Evolutionary conservation across 2,329 filamentous ascomycete genomes (phyloP), one percentile per base, ranked within the genome.

Genomic region (Neocatenulostroma microsporum): DNA sequence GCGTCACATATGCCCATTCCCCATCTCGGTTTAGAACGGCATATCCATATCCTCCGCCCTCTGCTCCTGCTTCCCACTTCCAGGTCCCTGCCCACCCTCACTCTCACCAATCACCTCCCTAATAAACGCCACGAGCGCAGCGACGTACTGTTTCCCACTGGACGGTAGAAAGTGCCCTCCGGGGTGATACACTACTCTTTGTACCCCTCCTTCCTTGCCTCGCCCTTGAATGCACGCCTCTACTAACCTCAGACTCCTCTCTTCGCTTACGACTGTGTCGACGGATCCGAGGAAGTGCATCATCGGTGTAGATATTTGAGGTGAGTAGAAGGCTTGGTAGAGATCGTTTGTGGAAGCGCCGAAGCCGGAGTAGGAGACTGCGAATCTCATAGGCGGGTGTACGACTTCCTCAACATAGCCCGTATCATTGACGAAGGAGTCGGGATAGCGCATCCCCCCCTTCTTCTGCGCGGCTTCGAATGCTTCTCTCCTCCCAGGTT

Each of bases 131-230:
- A 82, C 78, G 46, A 93, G 62, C 21, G 81, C 81, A 68, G 81
- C 80, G 14, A 81, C 76, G 73, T 82, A 91, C 48, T 87, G 82
- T 65, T 82, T 85, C 48, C 80, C 77, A 41, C 86, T 68, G 36
- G 62, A 78, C 0, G 89, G 89, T 53, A 95, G 74, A 54, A 94
- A 87, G 60, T 96, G 89, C 0, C 88, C 88, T 6, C 89, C 89
- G 1, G 89, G 88, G 61, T 94, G 86, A 50, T 82, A 76, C 35
- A 82, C 68, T 35, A 76, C 69, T 48, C 64, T 71, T 27, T 45
- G 42, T 20, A 55, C 55, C 20, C 49, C 48, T 4, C 56, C 58
- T 13, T 48, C 44, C 28, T 61, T 65, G 37, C 54, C 68, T 30
- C 69, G 69, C 45, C 58, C 55, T 25, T 50, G 42, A n/a, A 51